Evolutionary conservation across 2,329 filamentous ascomycete genomes (phyloP), one percentile per base, ranked within the genome.

Genomic region (Fusarium udum): DNA sequence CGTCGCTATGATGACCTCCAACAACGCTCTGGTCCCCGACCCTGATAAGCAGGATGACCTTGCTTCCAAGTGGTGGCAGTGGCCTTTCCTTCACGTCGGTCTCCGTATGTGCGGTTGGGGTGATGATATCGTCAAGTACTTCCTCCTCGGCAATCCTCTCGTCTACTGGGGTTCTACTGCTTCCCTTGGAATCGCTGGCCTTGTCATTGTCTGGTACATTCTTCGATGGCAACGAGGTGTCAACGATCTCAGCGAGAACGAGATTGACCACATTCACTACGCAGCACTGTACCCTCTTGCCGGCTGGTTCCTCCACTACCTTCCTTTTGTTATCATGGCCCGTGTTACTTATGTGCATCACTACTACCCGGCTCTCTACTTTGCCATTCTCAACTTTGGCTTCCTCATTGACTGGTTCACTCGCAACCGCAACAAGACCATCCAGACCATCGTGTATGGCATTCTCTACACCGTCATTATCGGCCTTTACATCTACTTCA

Each of bases 1-100:
- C 81, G 96, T 99, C 71, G 96, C 96, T 72, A 99, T 99, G 96
- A 98, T 98, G 95, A 99, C 96, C 7, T 98, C 96, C 43, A 99
- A 99, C 88, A 99, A 99, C 80, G 96, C 96, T 31, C 90, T 99
- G 51, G 94, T 99, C 26, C 96, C 96, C 8, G 96, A 99, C 79
- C 95, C 96, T 9, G 96, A 99, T 83, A 99, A 99, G 89, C 96
- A 99, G 83, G 96, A 99, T 79, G 96, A 99, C 79, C 90, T 99
- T 53, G 96, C 96, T 37, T 99, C 96, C 20, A 88, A 95, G 75
- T 98, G 95, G 87, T 99, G 96, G 96, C 95, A 99, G 84, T 99
- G 96, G 96, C 96, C 96, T 26, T 90, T 99, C 72, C 90, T 99
- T 45, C 88, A 98, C 78, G 96, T 98, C 64, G 96, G 96, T 81